Conservation (phyloP, 2,329 filamentous ascomycete genomes). For the Exophiala spinifera region DNA sequence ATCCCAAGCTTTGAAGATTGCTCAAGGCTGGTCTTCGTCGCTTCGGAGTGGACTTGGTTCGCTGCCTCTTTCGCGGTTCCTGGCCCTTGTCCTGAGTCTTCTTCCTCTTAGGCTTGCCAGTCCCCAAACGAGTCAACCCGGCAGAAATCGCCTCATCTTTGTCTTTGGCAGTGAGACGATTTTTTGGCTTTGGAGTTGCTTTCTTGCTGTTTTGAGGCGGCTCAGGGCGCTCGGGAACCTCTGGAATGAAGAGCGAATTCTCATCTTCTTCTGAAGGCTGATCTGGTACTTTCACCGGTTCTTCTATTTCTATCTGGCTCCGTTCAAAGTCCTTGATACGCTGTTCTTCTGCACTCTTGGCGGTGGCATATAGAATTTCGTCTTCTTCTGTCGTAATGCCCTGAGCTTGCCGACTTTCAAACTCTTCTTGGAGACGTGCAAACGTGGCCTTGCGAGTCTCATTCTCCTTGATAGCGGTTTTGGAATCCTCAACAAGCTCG, state of each 20-base stretch:
- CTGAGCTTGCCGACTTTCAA: conserved; percentile 8
- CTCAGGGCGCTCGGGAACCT: conserved; percentile 1
- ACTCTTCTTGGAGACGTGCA: conserved; percentile 9
- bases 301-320: conserved; percentile 9
- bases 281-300: not conserved
- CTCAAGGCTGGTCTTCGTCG: conserved; percentile 13
- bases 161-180: conserved; percentile 14
- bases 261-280: conserved; percentile 14
- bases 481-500: conserved; percentile 3
- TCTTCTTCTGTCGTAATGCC: conserved; percentile 11
- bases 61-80: conserved; percentile 7
- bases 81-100: conserved; percentile 1
- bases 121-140: conserved; percentile 5
- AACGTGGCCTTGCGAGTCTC: conserved; percentile 6
- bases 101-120: conserved; percentile 14
- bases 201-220: conserved; percentile 2
- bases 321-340: conserved; percentile 16
- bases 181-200: conserved; percentile 12
- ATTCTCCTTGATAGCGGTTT: not conserved
- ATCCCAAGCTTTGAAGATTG: conserved; percentile 27
- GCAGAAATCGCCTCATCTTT: conserved; percentile 15
- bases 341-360: conserved; percentile 12
- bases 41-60: not conserved
- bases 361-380: conserved; percentile 16
- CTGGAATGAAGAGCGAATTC: conserved; percentile 22